Base-by-base conservation (phyloP, 2,329 filamentous ascomycete species). In the Aspergillus sojae region DNA sequence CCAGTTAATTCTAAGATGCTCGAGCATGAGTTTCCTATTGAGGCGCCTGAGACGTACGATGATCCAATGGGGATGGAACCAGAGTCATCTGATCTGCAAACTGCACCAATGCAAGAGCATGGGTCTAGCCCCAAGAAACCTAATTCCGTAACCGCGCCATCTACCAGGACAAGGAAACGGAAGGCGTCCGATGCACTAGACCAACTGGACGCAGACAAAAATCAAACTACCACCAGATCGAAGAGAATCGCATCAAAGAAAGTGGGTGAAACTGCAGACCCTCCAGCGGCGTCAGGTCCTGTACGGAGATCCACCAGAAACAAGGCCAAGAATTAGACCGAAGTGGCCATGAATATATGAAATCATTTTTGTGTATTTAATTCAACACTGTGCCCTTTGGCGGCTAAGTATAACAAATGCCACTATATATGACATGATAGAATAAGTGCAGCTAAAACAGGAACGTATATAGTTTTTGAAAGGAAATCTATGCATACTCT, bases 401-500 rank as follows among this genome's bases (percentile, higher is more conserved):
- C 48, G 56, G 60, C 58, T 61, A 56, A 48, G 46, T 61, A 53
- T 26, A 62, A 55, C 39, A 61, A 52, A 56, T 36, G 32, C 43
- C 14, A 43, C 28, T 57, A 45, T 26, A 50, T 28, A 32, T 52
- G 28, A 30, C 9, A 32, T n/a, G 16, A 34, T 32, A 52, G 48
- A 52, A 11, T 2, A 5, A 32, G 34, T 4, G 48, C 30, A 52
- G 5, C 7, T 16, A 52, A 52, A 7, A 11, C 28, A 54, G 16
- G 39, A 16, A 28, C 34, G 28, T 43, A 56, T 60, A 23, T 36
- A 50, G 26, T 21, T 50, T 46, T 10, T 4, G 4, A 19, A 5
- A 5, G 19, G 21, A 2, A 36, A n/a, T 39, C 55, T 67, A 74
- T 50, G 76, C 86, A 77, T 89, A 96, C 79, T 96, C 90, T 81